phyloP scores from a whole-genome alignment of 306 rosid species.

The Vigna hirtella region DNA sequence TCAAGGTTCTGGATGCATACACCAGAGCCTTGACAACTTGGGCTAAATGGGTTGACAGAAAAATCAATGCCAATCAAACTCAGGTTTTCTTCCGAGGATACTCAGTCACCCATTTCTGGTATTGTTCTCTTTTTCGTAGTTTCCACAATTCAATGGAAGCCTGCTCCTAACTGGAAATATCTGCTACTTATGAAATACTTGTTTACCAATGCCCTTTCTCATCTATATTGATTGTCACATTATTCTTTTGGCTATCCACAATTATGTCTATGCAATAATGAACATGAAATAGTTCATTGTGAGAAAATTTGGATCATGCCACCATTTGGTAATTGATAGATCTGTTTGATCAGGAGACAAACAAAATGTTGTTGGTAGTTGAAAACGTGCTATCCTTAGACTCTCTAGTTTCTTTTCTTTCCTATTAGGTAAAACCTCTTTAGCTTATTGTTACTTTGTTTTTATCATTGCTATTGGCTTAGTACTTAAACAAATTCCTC shows the following conservation, averaged over 20 bases:
- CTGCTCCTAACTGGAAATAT: not conserved
- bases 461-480: not conserved
- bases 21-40: conserved; percentile 81
- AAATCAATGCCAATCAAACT: conserved; percentile 62
- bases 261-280: not conserved
- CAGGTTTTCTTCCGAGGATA: conserved; percentile 83
- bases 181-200: not conserved
- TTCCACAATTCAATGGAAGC: not conserved
- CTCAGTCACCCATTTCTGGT: conserved; percentile 83
- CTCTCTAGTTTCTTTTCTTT: not conserved
- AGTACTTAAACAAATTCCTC: not conserved
- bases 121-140: conserved; percentile 14
- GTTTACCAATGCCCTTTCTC: not conserved
- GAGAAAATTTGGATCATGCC: conserved; percentile 3
- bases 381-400: conserved; percentile 17
- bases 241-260: conserved; percentile 2
- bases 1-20: conserved; percentile 70
- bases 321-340: conserved; percentile 5
- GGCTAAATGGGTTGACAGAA: conserved; percentile 73
- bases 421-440: not conserved
- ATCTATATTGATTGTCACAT: not conserved
- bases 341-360: not conserved
- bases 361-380: not conserved
- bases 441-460: not conserved
- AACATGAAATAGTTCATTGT: not conserved